Evolutionary conservation across 306 rosid genomes (phyloP).

Genomic region (Spatholobus suberectus): DNA sequence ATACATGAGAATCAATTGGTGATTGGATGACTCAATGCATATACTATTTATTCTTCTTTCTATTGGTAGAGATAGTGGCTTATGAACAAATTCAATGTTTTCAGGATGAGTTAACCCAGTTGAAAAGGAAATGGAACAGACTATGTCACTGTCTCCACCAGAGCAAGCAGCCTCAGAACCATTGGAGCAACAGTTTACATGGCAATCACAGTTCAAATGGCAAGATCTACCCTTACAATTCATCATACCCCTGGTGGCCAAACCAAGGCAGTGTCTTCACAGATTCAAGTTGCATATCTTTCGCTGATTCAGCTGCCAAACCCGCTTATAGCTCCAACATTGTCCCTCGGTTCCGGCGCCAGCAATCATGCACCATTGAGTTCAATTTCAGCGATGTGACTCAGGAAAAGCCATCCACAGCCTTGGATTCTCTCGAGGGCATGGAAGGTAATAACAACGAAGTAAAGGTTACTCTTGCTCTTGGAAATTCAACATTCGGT

Average conservation of each 20-base stretch:
- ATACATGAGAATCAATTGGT: not conserved
- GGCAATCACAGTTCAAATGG: slow-evolving; percentile 47
- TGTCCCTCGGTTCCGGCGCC: slow-evolving; percentile 65
- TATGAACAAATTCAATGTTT: slow-evolving; percentile 17
- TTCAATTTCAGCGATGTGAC: slow-evolving; percentile 68
- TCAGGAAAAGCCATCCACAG: slow-evolving; percentile 45
- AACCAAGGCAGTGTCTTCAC: slow-evolving; percentile 52
- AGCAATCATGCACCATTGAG: slow-evolving; percentile 86
- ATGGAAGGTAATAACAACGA: slow-evolving; percentile 63
- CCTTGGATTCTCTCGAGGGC: slow-evolving; percentile 59
- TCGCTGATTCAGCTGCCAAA: slow-evolving; percentile 55
- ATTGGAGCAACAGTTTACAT: slow-evolving; percentile 45
- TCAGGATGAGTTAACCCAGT: slow-evolving; percentile 66
- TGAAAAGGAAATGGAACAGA: slow-evolving; percentile 82
- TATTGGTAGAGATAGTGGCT: not conserved
- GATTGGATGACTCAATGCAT: too few species aligned
- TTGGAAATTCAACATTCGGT: slow-evolving; percentile 70
- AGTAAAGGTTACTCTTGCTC: slow-evolving; percentile 79
- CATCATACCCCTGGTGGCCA: slow-evolving; percentile 74
- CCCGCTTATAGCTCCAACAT: slow-evolving; percentile 49
- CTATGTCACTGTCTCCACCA: slow-evolving; percentile 73
- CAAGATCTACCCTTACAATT: slow-evolving; percentile 57
- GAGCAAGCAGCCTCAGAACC: slow-evolving; percentile 55
- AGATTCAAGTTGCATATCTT: slow-evolving; percentile 69
- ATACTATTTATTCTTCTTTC: not conserved